Evolutionary conservation across 768 basidiomycete genomes (phyloP).

Genomic region (Lentinula aciculospora): DNA sequence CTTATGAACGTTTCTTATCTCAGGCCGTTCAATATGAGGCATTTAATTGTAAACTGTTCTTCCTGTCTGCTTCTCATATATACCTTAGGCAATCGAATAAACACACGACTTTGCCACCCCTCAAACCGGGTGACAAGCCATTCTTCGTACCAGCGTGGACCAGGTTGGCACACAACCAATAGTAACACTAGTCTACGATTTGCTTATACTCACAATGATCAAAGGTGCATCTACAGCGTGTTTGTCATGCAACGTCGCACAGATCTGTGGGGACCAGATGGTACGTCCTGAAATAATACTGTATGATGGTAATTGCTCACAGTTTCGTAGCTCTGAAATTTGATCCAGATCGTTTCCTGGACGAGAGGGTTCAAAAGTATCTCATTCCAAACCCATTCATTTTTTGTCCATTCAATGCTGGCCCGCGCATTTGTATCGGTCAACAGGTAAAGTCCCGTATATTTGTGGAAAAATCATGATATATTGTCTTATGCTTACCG

Average conservation of each 20-base stretch:
- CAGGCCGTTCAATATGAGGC: background rate
- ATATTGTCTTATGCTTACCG: too few species aligned
- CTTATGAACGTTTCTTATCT: conserved; percentile 13
- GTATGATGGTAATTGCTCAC: too few species aligned
- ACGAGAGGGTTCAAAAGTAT: conserved; percentile 52
- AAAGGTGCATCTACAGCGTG: conserved; percentile 40
- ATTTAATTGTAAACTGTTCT: background rate
- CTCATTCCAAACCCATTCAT: conserved; percentile 48
- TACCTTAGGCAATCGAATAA: conserved; percentile 14
- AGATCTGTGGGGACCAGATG: conserved; percentile 67
- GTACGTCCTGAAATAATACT: conserved; percentile 22
- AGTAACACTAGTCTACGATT: background rate
- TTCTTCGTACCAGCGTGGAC: conserved; percentile 25
- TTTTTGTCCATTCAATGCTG: conserved; percentile 50
- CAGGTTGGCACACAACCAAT: conserved; percentile 13
- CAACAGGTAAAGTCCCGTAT: too few species aligned
- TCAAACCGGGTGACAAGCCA: conserved; percentile 15
- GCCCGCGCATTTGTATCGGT: conserved; percentile 45
- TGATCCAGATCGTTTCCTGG: conserved; percentile 66
- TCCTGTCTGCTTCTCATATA: background rate
- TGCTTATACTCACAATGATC: background rate
- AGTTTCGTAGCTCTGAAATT: conserved; percentile 41
- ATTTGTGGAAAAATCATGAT: too few species aligned
- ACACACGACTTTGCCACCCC: conserved; percentile 15
- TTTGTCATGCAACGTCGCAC: conserved; percentile 56